Evolutionary conservation across 2,329 filamentous ascomycete genomes (phyloP), one percentile per base, ranked within the genome.

Genomic region (Fusarium pilosicola): DNA sequence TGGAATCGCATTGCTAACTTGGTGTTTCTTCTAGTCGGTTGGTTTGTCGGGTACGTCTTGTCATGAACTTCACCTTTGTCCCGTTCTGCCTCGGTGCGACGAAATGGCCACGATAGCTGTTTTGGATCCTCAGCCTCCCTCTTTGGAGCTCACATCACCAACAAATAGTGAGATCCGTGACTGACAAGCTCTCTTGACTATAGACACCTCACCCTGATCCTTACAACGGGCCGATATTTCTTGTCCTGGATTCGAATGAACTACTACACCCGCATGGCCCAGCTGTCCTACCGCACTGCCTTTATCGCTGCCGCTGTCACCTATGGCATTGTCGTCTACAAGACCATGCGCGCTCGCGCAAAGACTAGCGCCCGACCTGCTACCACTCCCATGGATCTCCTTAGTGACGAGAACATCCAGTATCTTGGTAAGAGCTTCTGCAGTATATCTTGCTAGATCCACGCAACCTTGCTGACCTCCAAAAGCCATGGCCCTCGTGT

Each of bases 281-380:
- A 90, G 76, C 91, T 96, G 83, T 93, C 93, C 65, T 99, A 99
- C 86, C 95, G 96, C 79, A 90, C 92, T 62, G 94, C 95, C 65
- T 99, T 99, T 83, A 76, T 98, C 77, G 92, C 95, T 6, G 96
- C 96, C 11, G 94, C 95, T 54, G 90, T 91, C 56, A 98, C 96
- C 17, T 99, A 99, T 84, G 96, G 96, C 75, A 98, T 99, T 76
- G 96, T 99, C 56, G 96, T 99, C 71, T 98, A 97, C 89, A 99
- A 99, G 90, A 95, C 94, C 66, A 94, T 95, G 87, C 92, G 95
- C 76, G 94, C 95, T 77, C 93, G 94, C 76, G 89, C 93, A 78
- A 93, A 94, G 88, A 88, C 91, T 56, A 92, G 92, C 74, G 90
- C 87, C 70, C 91, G 86, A 81, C 83, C 91, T 78, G 90, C 84